Evolutionary conservation across 2,329 filamentous ascomycete genomes (phyloP), one percentile per base, ranked within the genome.

Genomic region (Tolypocladium inflatum): DNA sequence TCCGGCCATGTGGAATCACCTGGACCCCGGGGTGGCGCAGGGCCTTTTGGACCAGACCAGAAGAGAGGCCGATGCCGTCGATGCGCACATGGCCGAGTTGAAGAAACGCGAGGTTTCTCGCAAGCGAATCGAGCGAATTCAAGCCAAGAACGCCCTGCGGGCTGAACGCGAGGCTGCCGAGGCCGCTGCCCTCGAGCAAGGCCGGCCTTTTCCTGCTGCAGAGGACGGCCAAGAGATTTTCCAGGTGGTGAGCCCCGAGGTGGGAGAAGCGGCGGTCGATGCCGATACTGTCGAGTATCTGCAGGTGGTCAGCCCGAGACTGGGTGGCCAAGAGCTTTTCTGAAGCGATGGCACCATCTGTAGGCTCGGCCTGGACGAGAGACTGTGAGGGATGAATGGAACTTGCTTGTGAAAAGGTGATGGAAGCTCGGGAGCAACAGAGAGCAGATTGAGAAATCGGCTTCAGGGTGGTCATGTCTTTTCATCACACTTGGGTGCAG

Each of bases 51-150:
- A 64, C 2, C 60, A 69, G 33, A 56, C 60, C 9, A 21, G 52
- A 5, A 61, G 64, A 9, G 55, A 38, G 2, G 62, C 68, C 10
- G 57, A 39, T 10, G 60, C 50, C 1, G 51, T 62, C 2, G 65
- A 69, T 4, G 57, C 59, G 2, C 41, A 54, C 9, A 55, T 57
- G 26, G 61, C 58, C 2, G 59, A 64, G 19, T 39, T 55, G 39
- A 64, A 64, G 61, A 66, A 64, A 58, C 26, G 54, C 3, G 60
- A 62, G 8, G 65, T 66, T 58, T 58, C 58, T 64, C 65, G 42
- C 59, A 61, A 61, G 55, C 56, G 64, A n/a, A 56, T 60, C 1
- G 62, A 61, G 10, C 55, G 62, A 7, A 61, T 57, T n/a, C 21
- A 38, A 2, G 53, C 15, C 13, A 39, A 15, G 26, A 55, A 42